Conservation (phyloP, 805 yeast genomes). For the Candida xiaguanensis region DNA sequence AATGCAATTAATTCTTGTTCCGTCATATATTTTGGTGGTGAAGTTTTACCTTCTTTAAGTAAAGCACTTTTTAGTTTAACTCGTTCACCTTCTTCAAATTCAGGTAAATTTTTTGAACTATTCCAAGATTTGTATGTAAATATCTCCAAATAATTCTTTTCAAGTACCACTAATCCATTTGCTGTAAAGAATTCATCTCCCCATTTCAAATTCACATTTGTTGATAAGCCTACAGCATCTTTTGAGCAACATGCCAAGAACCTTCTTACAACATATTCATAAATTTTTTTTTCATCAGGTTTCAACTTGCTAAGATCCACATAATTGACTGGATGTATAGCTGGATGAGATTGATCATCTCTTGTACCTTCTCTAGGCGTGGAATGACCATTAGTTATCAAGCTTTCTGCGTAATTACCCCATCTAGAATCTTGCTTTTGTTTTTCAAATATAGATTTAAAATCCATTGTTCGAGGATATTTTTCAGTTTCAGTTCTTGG, state of each 20-base stretch:
- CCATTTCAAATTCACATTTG: slow-evolving; percentile 68
- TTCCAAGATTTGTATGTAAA: slow-evolving; percentile 81
- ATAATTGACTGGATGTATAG: slow-evolving; percentile 82
- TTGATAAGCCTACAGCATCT: slow-evolving; percentile 78
- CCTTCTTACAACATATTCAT: slow-evolving; percentile 80
- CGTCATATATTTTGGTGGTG: slow-evolving; percentile 80
- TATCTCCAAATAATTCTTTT: slow-evolving; percentile 74
- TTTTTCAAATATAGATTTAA: slow-evolving; percentile 54
- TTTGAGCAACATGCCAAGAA: slow-evolving; percentile 89
- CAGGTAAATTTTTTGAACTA: slow-evolving; percentile 60
- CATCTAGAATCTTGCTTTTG: slow-evolving; percentile 57
- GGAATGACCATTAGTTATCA: slow-evolving; percentile 43
- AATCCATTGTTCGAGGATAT: slow-evolving; percentile 75
- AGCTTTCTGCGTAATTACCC: slow-evolving; percentile 64
- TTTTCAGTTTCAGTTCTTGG: slow-evolving; percentile 97
- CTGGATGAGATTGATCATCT: slow-evolving; percentile 97
- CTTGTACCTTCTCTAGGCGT: slow-evolving; percentile 76
- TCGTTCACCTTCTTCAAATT: slow-evolving; percentile 52
- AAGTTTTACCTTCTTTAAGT: slow-evolving; percentile 69
- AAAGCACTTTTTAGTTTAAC: slow-evolving; percentile 55
- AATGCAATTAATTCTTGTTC: slow-evolving; percentile 88
- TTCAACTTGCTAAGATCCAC: slow-evolving; percentile 25
- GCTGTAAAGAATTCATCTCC: slow-evolving; percentile 70
- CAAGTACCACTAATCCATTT: slow-evolving; percentile 70
- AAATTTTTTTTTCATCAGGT: slow-evolving; percentile 62